Percentiles rank a stretch among this genome's conserved stretches.
Evolutionary conservation across 2,329 filamentous ascomycete species (phyloP).

Genomic region (Neoscytalidium dimidiatum): DNA sequence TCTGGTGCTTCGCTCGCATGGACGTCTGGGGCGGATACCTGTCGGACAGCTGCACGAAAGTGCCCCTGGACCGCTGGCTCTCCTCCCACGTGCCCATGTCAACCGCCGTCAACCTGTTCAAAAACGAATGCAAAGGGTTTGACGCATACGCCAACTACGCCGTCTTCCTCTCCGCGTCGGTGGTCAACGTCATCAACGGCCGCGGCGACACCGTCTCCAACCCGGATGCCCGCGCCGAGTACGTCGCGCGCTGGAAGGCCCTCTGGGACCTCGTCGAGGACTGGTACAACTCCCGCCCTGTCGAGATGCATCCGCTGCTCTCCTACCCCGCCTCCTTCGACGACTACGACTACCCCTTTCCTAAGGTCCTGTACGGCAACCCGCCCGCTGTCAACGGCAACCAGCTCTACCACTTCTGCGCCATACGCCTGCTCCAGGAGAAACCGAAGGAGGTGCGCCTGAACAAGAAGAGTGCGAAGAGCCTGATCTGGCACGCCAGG

Average conservation of each 20-base stretch:
- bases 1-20: conserved; percentile 62
- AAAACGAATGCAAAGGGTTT: conserved; percentile 34
- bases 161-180: conserved; percentile 57
- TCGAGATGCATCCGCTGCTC: conserved; percentile 23
- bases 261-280: conserved; percentile 36
- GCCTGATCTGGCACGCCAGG: conserved; percentile 50
- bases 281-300: conserved; percentile 35
- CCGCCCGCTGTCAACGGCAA: conserved; percentile 25
- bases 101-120: conserved; percentile 42
- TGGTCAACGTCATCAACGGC: conserved; percentile 30
- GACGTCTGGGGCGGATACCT: conserved; percentile 60
- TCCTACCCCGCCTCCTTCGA: conserved; percentile 17
- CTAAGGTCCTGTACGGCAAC: conserved; percentile 24
- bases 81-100: conserved; percentile 42
- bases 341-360: conserved; percentile 20
- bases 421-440: conserved; percentile 23
- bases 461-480: conserved; percentile 24
- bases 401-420: conserved; percentile 25
- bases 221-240: conserved; percentile 20
- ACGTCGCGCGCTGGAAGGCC: conserved; percentile 32
- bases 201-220: conserved; percentile 28
- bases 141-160: conserved; percentile 63
- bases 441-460: conserved; percentile 30
- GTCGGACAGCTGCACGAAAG: conserved; percentile 52
- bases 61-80: conserved; percentile 52